Percentiles rank a stretch among this genome's conserved stretches.
Evolutionary conservation across 306 rosid species (phyloP).

Genomic region (Inga leiocalycina): DNA sequence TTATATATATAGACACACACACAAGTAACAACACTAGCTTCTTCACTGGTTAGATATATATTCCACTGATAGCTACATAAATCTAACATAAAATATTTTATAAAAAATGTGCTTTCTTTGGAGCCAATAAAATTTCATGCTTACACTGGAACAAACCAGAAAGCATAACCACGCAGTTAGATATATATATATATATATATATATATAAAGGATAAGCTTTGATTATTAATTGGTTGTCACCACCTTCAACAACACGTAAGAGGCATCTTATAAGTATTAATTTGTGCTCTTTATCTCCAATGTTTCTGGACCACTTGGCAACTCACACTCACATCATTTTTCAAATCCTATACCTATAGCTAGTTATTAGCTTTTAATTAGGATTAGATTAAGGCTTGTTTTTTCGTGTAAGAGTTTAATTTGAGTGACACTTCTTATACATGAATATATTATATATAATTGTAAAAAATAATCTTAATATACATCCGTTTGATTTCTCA

Average conservation of each 20-base stretch:
- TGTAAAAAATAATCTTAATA: too few species aligned
- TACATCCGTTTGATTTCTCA: too few species aligned
- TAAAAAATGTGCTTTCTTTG: slow-evolving; percentile 6
- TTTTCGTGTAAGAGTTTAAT: background rate
- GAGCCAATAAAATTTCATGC: slow-evolving; percentile 31
- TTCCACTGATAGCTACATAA: slow-evolving; percentile 41
- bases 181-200: slow-evolving; percentile 1
- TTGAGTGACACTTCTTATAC: background rate
- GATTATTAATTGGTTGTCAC: background rate
- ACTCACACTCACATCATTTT: background rate
- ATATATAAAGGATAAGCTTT: slow-evolving; percentile 32
- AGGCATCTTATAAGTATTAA: slow-evolving; percentile 20
- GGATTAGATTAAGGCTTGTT: background rate
- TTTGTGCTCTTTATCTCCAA: slow-evolving; percentile 53
- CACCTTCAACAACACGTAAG: slow-evolving; percentile 35
- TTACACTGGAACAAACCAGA: slow-evolving; percentile 10
- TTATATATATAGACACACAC: too few species aligned
- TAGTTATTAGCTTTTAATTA: background rate
- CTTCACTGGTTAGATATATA: slow-evolving; percentile 25
- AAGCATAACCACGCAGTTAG: background rate
- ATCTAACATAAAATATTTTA: slow-evolving; percentile 37
- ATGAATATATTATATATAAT: background rate
- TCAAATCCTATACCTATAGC: background rate
- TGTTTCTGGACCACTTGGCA: slow-evolving; percentile 52
- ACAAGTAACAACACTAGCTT: slow-evolving; percentile 33